phyloP scores from a whole-genome alignment of 2,329 filamentous ascomycete genomes.

The Sphaerulina musiva region DNA sequence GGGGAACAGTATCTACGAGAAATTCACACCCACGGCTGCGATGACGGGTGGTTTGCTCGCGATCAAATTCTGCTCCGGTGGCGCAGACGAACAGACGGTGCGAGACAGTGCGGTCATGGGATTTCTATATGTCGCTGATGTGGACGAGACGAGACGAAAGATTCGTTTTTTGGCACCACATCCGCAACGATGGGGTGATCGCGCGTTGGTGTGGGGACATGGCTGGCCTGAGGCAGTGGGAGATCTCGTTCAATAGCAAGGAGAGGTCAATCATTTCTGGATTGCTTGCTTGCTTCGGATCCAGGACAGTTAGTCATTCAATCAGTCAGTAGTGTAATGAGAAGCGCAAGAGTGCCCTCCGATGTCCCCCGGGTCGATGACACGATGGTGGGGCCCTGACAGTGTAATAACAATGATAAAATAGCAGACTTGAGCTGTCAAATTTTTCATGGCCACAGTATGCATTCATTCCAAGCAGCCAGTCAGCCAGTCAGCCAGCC shows the following conservation, averaged over 20 bases:
- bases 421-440: too few species aligned
- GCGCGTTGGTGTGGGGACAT: conserved; percentile 70
- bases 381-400: too few species aligned
- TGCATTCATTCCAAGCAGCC: too few species aligned
- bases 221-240: conserved; percentile 80
- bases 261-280: too few species aligned
- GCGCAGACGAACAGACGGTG: conserved; percentile 64
- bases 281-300: too few species aligned
- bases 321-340: too few species aligned
- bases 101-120: conserved; percentile 80
- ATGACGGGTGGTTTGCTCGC: conserved; percentile 80
- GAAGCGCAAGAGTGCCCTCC: too few species aligned
- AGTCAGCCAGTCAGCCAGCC: too few species aligned
- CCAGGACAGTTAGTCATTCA: too few species aligned
- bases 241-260: conserved; percentile 57
- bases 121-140: conserved; percentile 86
- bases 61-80: conserved; percentile 63
- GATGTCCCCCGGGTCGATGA: too few species aligned
- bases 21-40: conserved; percentile 56
- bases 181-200: conserved; percentile 69
- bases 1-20: conserved; percentile 31
- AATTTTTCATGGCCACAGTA: too few species aligned
- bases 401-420: too few species aligned
- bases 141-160: conserved; percentile 76
- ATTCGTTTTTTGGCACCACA: conserved; percentile 78